Conservation (phyloP, 108 stramenopile genomes). For the Cylindrotheca closterium region DNA sequence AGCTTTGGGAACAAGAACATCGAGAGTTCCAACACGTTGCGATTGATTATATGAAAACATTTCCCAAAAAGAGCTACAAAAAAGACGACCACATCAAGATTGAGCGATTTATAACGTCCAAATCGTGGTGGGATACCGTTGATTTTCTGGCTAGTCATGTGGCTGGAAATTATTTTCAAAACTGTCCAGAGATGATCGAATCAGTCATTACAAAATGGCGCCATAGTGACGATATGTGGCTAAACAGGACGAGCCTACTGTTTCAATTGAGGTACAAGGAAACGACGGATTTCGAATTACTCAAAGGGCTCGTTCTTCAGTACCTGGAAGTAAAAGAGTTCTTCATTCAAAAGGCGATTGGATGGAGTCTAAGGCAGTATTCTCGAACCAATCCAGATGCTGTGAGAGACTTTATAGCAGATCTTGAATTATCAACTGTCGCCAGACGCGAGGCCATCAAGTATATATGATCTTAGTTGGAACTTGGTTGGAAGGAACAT, state of each 20-base stretch:
- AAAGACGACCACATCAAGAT: slow-evolving; percentile 5
- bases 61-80: not conserved
- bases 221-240: slow-evolving; percentile 5
- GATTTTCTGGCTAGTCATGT: slow-evolving; percentile 14
- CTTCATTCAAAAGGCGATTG: slow-evolving; percentile 32
- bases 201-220: slow-evolving; percentile 2
- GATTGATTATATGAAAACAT: slow-evolving; percentile 10
- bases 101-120: not conserved
- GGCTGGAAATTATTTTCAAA: slow-evolving; percentile 6
- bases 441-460: not conserved
- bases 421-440: not conserved
- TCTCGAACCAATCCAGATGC: slow-evolving; percentile 11
- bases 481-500: too few species aligned
- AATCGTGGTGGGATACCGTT: slow-evolving; percentile 21
- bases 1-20: slow-evolving; percentile 10
- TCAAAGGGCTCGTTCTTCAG: slow-evolving; percentile 3
- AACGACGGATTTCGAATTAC: slow-evolving; percentile 3
- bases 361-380: slow-evolving; percentile 23
- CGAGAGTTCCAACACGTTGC: slow-evolving; percentile 23
- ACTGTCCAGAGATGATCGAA: slow-evolving; percentile 9
- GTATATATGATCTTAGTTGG: not conserved
- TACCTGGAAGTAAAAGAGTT: slow-evolving; percentile 16
- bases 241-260: slow-evolving; percentile 11
- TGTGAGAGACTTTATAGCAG: slow-evolving; percentile 7
- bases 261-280: slow-evolving; percentile 20